Evolutionary conservation across 495 filamentous ascomycete species (phyloP).

Genomic region (Penicillium egyptiacum): DNA sequence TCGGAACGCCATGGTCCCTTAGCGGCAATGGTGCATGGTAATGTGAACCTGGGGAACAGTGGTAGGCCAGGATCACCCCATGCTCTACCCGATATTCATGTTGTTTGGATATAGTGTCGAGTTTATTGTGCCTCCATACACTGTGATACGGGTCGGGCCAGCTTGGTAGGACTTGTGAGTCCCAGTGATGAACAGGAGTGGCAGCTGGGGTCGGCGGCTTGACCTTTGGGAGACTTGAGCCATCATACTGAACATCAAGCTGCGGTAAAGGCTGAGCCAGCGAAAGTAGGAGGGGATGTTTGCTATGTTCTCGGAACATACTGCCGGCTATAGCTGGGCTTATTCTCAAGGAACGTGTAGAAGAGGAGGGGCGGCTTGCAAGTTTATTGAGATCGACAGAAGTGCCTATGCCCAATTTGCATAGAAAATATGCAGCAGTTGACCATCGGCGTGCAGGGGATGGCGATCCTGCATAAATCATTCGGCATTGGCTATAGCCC

Average conservation of each 20-base stretch:
- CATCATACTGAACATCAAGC: not conserved
- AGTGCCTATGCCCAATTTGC: too few relatives aligned
- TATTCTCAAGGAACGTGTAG: too few relatives aligned
- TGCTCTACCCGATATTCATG: not conserved
- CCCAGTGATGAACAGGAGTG: not conserved
- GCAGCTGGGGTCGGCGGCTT: not conserved
- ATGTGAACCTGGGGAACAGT: not conserved
- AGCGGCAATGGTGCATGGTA: not conserved
- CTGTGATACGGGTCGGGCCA: not conserved
- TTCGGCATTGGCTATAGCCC: too few relatives aligned
- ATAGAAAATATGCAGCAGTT: too few relatives aligned
- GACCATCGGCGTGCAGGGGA: too few relatives aligned
- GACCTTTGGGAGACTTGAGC: not conserved
- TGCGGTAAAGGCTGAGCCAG: not conserved
- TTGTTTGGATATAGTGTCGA: not conserved
- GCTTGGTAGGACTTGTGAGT: not conserved
- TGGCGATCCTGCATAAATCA: too few relatives aligned
- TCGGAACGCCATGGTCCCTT: not conserved
- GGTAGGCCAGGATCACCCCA: not conserved
- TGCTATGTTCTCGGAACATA: not conserved
- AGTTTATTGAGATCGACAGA: too few relatives aligned
- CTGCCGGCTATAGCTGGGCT: not conserved
- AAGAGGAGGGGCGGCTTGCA: too few relatives aligned
- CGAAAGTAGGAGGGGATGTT: not conserved
- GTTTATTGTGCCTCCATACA: not conserved